Base-by-base conservation (phyloP, 352 stramenopile genomes). In the Blastocystis sp. region DNA sequence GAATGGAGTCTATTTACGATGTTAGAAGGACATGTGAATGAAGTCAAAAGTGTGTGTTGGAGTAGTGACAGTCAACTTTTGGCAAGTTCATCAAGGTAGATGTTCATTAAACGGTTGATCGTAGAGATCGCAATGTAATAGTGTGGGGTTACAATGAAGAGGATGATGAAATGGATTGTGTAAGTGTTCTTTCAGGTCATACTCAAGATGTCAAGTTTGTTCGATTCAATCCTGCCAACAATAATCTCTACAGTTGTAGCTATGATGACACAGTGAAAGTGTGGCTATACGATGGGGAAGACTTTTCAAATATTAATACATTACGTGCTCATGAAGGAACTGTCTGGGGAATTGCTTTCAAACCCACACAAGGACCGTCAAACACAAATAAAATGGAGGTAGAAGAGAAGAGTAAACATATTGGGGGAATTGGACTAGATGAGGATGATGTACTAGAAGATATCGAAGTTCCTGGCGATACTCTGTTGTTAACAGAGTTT, bases 1-100 rank as follows among this genome's bases (percentile, higher is more conserved):
- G 93, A 91, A 80, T 98, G 96, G 92, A 95, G 98, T 91, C 94
- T 96, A 56, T 95, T 97, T 51, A 95, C 96, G 42, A 96, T 96
- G 90, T 92, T 99, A 0, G 96, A 99, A 92, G 96, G 96, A 64
- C 96, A 98, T 92, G 96, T 98, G 87, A 98, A 95, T 91, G 96
- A 99, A 93, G 95, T 98, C 44, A 99, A 99, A 91, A 95, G 93
- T 91, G 93, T 98, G 19, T 92, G 93, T 35, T 99, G 95, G 95
- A 98, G 95, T 90, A 91, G 92, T 1, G 97, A 94, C 11, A 96
- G 95, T 0, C 92, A 94, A 24, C 94, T 97, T 56, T 91, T 98
- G 44, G 96, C 96, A 35, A 98, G 95, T 15, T 98, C 95, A 91
- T 95, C 93, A 64, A 93, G 93, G 22, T 93, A 95, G 89, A 95